phyloP scores from a whole-genome alignment of 1,284 basidiomycete species.

The Cutaneotrichosporon cavernicola region DNA sequence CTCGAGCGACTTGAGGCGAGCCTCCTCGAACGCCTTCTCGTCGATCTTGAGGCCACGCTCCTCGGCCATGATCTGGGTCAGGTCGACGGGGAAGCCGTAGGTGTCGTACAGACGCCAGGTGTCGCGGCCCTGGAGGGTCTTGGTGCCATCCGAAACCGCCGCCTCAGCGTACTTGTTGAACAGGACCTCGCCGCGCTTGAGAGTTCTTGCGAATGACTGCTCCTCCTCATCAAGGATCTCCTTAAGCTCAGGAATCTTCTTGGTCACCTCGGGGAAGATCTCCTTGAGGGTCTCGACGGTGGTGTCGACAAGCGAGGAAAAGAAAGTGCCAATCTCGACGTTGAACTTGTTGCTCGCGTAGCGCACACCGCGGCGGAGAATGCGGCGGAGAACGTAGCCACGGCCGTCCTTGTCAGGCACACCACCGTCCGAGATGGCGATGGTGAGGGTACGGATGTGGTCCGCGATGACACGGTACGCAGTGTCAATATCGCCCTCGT shows the following conservation, averaged over 20 bases:
- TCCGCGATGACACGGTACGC: conserved; percentile 97
- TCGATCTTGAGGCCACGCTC: conserved; percentile 84
- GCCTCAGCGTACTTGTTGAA: conserved; percentile 86
- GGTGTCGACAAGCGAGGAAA: conserved; percentile 85
- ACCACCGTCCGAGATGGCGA: conserved; percentile 94
- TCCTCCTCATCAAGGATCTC: conserved; percentile 98
- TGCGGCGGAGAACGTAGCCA: conserved; percentile 91
- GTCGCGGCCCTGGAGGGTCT: conserved; percentile 80
- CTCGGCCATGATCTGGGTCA: conserved; percentile 96
- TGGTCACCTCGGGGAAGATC: conserved; percentile 90
- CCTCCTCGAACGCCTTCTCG: conserved; percentile 84
- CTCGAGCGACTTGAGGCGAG: conserved; percentile 83
- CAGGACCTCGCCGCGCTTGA: conserved; percentile 93
- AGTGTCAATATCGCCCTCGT: conserved; percentile 91
- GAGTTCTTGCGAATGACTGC: conserved; percentile 90
- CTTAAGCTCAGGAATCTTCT: conserved; percentile 79
- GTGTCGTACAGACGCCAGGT: conserved; percentile 98
- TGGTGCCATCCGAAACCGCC: conserved; percentile 65
- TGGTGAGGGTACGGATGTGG: conserved; percentile 91
- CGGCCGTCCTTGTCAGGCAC: conserved; percentile 94
- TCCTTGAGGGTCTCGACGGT: conserved; percentile 85
- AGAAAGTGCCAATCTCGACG: conserved; percentile 92
- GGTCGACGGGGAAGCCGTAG: conserved; percentile 95
- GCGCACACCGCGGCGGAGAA: conserved; percentile 85
- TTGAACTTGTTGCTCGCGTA: conserved; percentile 95